These are phyloP conservation scores for Leptodermis oblonga DNA, from an alignment of 257 asterid genomes.

Conservation along the genomic window DNA sequence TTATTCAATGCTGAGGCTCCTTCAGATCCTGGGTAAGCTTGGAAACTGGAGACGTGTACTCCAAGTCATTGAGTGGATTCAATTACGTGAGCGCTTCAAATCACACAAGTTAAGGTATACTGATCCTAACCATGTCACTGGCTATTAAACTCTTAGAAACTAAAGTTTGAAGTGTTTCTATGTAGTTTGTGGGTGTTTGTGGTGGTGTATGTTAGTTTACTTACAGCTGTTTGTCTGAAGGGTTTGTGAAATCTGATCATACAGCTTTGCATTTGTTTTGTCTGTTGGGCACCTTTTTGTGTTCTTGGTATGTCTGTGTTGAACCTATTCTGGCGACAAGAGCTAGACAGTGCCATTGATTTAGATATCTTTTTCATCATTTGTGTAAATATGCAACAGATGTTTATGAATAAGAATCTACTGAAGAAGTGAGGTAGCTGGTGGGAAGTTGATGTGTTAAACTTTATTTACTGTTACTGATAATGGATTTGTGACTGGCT, in stretches of 20 bases:
- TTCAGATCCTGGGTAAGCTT: constrained; percentile 80
- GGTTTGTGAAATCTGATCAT: constrained; percentile 1
- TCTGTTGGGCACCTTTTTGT: background rate
- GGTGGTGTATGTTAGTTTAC: background rate
- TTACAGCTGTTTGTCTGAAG: background rate
- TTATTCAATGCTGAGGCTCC: constrained; percentile 75
- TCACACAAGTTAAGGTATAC: constrained; percentile 71
- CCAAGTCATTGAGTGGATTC: constrained; percentile 94
- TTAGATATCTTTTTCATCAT: no score
- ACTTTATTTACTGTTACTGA: no score
- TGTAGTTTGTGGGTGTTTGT: background rate
- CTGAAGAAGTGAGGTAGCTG: no score
- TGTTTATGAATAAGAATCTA: no score
- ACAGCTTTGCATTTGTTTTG: background rate
- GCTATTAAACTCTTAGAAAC: background rate
- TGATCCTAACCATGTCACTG: background rate
- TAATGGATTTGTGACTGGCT: no score
- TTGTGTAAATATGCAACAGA: no score
- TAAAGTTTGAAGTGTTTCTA: background rate
- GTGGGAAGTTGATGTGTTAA: no score
- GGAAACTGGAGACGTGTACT: constrained; percentile 95
- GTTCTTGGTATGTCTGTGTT: background rate
- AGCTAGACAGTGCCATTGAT: no score
- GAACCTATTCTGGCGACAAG: background rate
- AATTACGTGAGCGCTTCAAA: constrained; percentile 76